Percentiles rank a stretch among this genome's conserved stretches.
Evolutionary conservation across 495 filamentous ascomycete genomes (phyloP).

Genomic region (Aspergillus homomorphus): DNA sequence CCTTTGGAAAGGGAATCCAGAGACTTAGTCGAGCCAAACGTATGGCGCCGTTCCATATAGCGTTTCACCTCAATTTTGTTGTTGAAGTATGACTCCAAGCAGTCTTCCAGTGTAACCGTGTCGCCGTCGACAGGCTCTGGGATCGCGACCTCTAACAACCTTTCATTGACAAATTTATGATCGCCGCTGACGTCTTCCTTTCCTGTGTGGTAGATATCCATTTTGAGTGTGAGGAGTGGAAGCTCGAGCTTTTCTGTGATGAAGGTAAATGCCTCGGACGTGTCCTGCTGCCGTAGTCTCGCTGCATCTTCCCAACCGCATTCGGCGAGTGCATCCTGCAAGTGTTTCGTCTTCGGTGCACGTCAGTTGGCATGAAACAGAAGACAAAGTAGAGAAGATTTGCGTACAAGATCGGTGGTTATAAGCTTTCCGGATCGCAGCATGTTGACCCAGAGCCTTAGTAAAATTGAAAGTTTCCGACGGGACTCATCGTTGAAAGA

Average conservation of each 20-base stretch:
- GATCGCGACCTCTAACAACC: slow-evolving; percentile 86
- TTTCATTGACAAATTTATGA: slow-evolving; percentile 90
- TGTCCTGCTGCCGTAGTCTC: slow-evolving; percentile 77
- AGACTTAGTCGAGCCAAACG: slow-evolving; percentile 50
- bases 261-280: slow-evolving; percentile 92
- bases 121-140: slow-evolving; percentile 56
- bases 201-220: slow-evolving; percentile 91
- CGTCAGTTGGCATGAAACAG: slow-evolving; percentile 28
- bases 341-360: slow-evolving; percentile 62
- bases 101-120: slow-evolving; percentile 77
- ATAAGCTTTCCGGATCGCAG: slow-evolving; percentile 81
- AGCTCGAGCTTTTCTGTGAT: slow-evolving; percentile 85
- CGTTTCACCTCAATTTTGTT: slow-evolving; percentile 87
- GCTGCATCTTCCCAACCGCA: slow-evolving; percentile 90
- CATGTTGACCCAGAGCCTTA: slow-evolving; percentile 92
- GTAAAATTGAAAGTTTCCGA: slow-evolving; percentile 64
- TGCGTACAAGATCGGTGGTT: slow-evolving; percentile 74
- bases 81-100: slow-evolving; percentile 92
- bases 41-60: slow-evolving; percentile 64
- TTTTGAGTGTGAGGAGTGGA: slow-evolving; percentile 85
- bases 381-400: background rate
- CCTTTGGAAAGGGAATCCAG: slow-evolving; percentile 51
- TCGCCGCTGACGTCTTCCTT: slow-evolving; percentile 79
- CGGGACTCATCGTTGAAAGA: slow-evolving; percentile 62
- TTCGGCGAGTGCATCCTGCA: slow-evolving; percentile 78